Evolutionary conservation across 2,329 filamentous ascomycete species (phyloP).

Genomic region (Orbilia ellipsospora): DNA sequence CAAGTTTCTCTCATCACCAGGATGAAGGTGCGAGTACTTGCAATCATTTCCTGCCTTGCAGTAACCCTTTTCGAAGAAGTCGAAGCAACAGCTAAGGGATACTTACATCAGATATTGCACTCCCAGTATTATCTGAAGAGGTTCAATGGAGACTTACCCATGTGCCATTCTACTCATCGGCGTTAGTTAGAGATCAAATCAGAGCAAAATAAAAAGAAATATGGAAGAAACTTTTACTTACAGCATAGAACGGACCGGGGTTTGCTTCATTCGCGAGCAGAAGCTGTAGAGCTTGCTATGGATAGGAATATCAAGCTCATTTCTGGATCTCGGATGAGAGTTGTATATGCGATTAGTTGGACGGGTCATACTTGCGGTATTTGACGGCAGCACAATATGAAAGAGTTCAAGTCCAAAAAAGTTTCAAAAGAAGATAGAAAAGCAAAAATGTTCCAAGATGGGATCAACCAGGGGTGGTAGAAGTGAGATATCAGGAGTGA

Average conservation of each 20-base stretch:
- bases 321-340: background rate
- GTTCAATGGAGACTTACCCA: constrained; percentile 34
- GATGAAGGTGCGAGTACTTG: constrained; percentile 49
- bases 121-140: background rate
- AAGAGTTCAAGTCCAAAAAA: background rate
- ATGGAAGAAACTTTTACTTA: constrained; percentile 21
- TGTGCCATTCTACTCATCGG: constrained; percentile 37
- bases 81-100: constrained; percentile 46
- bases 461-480: background rate
- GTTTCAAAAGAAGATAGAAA: constrained; percentile 11
- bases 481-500: background rate
- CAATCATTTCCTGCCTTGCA: constrained; percentile 52
- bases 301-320: constrained; percentile 29
- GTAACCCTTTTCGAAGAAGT: constrained; percentile 45
- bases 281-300: constrained; percentile 43
- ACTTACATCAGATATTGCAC: constrained; percentile 19
- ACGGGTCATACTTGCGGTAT: constrained; percentile 36
- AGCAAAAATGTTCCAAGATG: background rate
- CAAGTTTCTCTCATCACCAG: constrained; percentile 47
- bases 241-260: constrained; percentile 48
- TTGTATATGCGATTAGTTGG: background rate
- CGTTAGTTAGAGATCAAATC: constrained; percentile 1
- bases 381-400: background rate
- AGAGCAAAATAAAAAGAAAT: background rate
- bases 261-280: constrained; percentile 50